These are phyloP conservation scores for Mycena venus DNA, from an alignment of 768 basidiomycete species.

Conservation along the genomic window DNA sequence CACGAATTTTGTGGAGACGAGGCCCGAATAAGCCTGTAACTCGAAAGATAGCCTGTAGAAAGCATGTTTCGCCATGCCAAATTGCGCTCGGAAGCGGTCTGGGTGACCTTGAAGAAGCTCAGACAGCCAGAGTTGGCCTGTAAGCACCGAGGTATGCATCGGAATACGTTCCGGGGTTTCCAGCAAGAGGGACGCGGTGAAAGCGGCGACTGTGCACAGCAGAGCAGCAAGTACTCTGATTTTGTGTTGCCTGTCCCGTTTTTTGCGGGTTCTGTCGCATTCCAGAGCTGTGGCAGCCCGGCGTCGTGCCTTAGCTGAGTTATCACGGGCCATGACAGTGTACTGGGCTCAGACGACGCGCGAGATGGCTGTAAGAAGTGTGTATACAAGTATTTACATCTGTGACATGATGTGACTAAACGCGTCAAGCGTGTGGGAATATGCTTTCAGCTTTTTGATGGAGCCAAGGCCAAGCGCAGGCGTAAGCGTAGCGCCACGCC, in stretches of 20 bases:
- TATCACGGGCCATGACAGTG: neutral
- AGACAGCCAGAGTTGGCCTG: conserved; percentile 36
- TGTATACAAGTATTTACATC: neutral
- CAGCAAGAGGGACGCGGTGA: neutral
- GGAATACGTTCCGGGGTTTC: neutral
- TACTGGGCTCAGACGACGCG: neutral
- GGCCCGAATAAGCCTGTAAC: conserved; percentile 28
- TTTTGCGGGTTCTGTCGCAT: neutral
- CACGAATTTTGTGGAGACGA: conserved; percentile 35
- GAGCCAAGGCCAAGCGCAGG: neutral
- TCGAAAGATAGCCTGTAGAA: conserved; percentile 42
- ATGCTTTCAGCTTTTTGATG: neutral
- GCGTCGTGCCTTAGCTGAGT: neutral
- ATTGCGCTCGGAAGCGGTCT: conserved; percentile 22
- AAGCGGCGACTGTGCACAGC: neutral
- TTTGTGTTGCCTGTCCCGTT: neutral
- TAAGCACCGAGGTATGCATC: conserved; percentile 35
- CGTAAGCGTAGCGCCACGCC: neutral
- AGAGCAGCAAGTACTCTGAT: neutral
- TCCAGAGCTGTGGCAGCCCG: neutral
- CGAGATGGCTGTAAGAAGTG: neutral
- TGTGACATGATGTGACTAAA: neutral
- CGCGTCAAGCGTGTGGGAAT: neutral
- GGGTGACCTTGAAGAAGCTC: conserved; percentile 39
- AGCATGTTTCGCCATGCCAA: conserved; percentile 39